Percentiles rank a stretch among this genome's conserved stretches.
phyloP scores from a whole-genome alignment of 2,329 filamentous ascomycete species.

The Xylariaceae sp. region DNA sequence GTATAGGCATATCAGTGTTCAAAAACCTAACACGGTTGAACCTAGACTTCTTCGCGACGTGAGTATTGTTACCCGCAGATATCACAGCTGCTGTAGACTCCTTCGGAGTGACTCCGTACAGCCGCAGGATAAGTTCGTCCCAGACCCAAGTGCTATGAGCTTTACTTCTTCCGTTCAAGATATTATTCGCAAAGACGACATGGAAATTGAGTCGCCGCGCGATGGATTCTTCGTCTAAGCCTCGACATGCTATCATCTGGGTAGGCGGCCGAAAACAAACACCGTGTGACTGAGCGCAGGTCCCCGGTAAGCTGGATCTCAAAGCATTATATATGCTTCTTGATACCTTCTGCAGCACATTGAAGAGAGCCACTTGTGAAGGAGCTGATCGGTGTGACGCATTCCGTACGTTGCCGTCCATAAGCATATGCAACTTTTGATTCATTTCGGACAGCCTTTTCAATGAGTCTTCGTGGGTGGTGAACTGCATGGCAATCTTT shows the following conservation, averaged over 20 bases:
- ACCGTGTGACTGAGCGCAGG: conserved; percentile 19
- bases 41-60: conserved; percentile 4
- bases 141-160: conserved; percentile 10
- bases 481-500: conserved; percentile 13
- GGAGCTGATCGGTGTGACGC: conserved; percentile 16
- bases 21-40: conserved; percentile 2
- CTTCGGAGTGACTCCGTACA: conserved; percentile 5
- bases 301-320: conserved; percentile 18
- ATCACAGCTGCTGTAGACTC: background rate
- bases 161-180: conserved; percentile 10
- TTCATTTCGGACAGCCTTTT: conserved; percentile 18
- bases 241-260: conserved; percentile 5
- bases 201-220: too few species aligned
- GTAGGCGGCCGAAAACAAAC: conserved; percentile 16
- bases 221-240: conserved; percentile 23
- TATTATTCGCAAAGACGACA: too few species aligned
- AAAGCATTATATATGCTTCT: conserved; percentile 24
- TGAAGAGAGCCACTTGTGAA: conserved; percentile 19
- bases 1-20: background rate
- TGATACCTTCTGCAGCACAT: conserved; percentile 18
- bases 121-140: conserved; percentile 13
- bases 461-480: conserved; percentile 11
- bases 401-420: conserved; percentile 18
- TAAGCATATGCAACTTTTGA: conserved; percentile 20
- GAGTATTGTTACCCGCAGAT: background rate